Conservation (phyloP, 1,139 yeast species). For the Zygoascus sp. region DNA sequence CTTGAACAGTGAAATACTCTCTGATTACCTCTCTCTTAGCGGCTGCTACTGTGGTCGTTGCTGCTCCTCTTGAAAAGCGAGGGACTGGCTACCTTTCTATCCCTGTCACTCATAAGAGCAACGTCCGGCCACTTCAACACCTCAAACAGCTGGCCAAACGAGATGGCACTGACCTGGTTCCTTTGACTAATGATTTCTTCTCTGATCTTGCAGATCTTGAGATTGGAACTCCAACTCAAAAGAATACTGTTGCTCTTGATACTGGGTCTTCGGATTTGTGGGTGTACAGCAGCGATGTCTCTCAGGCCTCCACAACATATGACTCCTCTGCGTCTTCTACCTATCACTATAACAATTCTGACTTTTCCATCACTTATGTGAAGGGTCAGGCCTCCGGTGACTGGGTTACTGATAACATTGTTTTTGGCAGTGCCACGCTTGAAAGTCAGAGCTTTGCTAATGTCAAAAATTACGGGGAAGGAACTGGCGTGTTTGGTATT, state of each 20-base stretch:
- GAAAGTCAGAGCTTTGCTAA: slow-evolving; percentile 11
- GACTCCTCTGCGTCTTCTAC: slow-evolving; percentile 16
- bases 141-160: not conserved
- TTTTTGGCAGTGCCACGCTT: slow-evolving; percentile 10
- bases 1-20: not conserved
- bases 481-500: slow-evolving; percentile 18
- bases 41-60: slow-evolving; percentile 1
- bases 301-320: slow-evolving; percentile 6
- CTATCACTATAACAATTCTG: slow-evolving; percentile 17
- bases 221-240: slow-evolving; percentile 54
- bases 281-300: slow-evolving; percentile 30
- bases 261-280: slow-evolving; percentile 49
- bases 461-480: not conserved
- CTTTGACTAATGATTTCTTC: slow-evolving; percentile 10
- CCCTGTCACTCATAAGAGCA: slow-evolving; percentile 1
- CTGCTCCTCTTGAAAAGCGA: slow-evolving; percentile 6
- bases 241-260: slow-evolving; percentile 44
- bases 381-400: slow-evolving; percentile 36
- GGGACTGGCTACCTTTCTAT: not conserved
- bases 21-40: not conserved
- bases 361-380: slow-evolving; percentile 29
- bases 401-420: slow-evolving; percentile 45
- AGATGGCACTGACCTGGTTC: not conserved
- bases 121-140: not conserved
- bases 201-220: slow-evolving; percentile 42